Conservation (phyloP, 169 alveolate genomes). For the Cryptosporidium meleagridis region DNA sequence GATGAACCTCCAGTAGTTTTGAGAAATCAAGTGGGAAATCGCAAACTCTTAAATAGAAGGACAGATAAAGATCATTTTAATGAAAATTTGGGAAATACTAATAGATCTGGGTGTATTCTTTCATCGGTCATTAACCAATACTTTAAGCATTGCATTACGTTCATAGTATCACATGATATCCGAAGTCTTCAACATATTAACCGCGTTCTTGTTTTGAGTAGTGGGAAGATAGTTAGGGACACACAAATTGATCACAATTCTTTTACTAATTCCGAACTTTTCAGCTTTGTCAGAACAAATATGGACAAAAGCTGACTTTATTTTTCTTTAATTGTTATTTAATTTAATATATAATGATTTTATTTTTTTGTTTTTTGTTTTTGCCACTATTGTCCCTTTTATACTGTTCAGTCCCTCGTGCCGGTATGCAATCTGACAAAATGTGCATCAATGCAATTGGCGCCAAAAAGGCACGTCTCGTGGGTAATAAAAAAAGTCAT, state of each 20-base stretch:
- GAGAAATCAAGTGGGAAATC: background rate
- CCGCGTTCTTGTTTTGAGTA: constrained; percentile 28
- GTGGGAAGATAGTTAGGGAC: constrained; percentile 24
- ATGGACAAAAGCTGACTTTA: background rate
- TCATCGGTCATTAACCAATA: constrained; percentile 26
- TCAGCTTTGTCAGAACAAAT: background rate
- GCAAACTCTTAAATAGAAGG: background rate
- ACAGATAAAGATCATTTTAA: background rate
- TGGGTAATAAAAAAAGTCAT: background rate
- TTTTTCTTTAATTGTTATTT: background rate
- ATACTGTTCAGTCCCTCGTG: background rate
- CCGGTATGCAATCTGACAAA: background rate
- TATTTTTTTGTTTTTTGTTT: background rate
- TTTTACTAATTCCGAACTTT: constrained; percentile 21
- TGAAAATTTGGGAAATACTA: background rate
- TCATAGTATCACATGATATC: constrained; percentile 52
- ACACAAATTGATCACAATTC: background rate
- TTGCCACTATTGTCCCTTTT: background rate
- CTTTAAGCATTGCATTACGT: constrained; percentile 51
- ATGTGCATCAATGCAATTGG: background rate
- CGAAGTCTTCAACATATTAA: constrained; percentile 31
- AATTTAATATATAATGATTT: background rate
- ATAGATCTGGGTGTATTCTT: constrained; percentile 13
- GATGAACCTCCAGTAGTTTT: constrained; percentile 73
- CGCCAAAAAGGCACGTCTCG: constrained; percentile 8